These are phyloP conservation scores for Aquilaria yunnanensis DNA, from an alignment of 345 rosid species.

Conservation along the genomic window DNA sequence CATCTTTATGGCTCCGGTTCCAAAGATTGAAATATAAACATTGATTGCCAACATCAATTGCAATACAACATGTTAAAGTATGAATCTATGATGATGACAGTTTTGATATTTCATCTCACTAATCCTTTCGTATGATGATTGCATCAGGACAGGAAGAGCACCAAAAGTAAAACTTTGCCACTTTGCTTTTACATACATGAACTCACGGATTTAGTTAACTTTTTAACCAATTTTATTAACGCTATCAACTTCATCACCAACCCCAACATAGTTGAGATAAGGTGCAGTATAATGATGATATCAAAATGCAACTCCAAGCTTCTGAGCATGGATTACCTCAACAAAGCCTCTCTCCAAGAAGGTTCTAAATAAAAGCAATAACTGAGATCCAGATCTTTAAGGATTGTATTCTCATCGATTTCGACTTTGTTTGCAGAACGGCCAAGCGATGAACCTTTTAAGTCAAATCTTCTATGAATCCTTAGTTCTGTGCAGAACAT, in stretches of 20 bases:
- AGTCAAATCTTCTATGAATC: constrained; percentile 93
- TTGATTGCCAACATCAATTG: too few species aligned
- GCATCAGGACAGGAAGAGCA: too few species aligned
- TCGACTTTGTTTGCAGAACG: constrained; percentile 92
- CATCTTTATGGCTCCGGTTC: neutral
- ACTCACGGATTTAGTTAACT: neutral
- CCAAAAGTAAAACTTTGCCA: neutral
- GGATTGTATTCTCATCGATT: constrained; percentile 92
- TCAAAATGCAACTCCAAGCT: neutral
- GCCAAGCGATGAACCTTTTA: constrained; percentile 93
- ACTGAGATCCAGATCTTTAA: constrained; percentile 90
- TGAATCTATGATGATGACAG: too few species aligned
- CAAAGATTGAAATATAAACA: constrained; percentile 1
- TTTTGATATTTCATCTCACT: too few species aligned
- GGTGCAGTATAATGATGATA: neutral
- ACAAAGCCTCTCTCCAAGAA: constrained; percentile 82
- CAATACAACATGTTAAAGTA: too few species aligned
- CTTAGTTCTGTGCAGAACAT: constrained; percentile 98
- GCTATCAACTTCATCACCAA: neutral
- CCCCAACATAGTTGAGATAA: neutral
- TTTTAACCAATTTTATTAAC: neutral
- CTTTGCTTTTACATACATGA: neutral
- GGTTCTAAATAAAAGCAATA: constrained; percentile 83
- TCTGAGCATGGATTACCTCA: constrained; percentile 45
- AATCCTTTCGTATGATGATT: too few species aligned